Base-by-base conservation (phyloP, 73 alveolate species). In the Paramecium primaurelia region DNA sequence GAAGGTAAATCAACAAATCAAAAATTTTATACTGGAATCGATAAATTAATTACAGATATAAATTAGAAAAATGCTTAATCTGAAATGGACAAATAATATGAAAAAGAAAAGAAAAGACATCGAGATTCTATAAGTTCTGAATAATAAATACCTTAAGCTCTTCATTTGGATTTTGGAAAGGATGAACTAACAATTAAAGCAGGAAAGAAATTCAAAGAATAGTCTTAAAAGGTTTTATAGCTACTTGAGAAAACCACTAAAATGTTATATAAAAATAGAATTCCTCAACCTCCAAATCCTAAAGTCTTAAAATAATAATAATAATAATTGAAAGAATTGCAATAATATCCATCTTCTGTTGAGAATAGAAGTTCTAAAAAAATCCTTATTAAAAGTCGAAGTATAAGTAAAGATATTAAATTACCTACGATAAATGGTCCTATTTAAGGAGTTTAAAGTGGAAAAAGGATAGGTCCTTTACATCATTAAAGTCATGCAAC, bases 1-100 rank as follows among this genome's bases (percentile, higher is more conserved):
- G 87, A 73, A n/a, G 87, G 32, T 3, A 73, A 37, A 38, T 73
- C 87, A 36, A 40, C 58, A 30, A 73, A 73, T 73, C 64, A 34
- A 38, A 73, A 73, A 37, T 73, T 73, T 44, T 73, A 73, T 34
- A 73, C 87, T 36, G 87, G 87, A 73, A 73, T 73, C 16, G 87
- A 73, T 73, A 73, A 73, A 73, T 38, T 73, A 36, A 73, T 73
- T 10, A 73, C 87, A 6, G 87, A 73, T 38, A 73, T 73, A 8
- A 73, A 73, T 73, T 38, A 73, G 9, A 34, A 73, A 38, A 40
- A 73, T 73, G 87, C 87, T 14, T 73, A 73, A 37, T 73, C 58
- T 4, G 87, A 73, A 73, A 37, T 37, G 7, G 87, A 73, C 40
- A 73, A 40, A 37, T 20, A 73, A 73, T 73, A 73, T 73, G 87